Evolutionary conservation across 2,329 filamentous ascomycete genomes (phyloP), one percentile per base, ranked within the genome.

Genomic region (Aspergillus neotritici): DNA sequence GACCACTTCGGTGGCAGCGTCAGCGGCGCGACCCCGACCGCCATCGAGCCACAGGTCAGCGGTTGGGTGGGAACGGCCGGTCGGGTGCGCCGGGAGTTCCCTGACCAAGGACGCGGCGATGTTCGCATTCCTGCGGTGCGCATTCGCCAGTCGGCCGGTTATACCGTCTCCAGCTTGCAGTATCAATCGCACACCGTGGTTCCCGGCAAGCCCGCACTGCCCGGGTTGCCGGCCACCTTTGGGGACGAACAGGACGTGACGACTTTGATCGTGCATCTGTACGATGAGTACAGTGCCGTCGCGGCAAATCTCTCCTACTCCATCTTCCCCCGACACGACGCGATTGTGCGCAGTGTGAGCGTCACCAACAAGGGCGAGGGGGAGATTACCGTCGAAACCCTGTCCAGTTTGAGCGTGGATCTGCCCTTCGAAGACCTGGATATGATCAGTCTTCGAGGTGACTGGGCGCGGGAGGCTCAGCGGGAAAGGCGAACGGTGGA

Each of bases 91-190:
- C 74, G 81, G 21, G 81, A 84, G 55, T 83, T 82, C 41, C 81
- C 81, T 2, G 80, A 84, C 46, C 65, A 80, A 4, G 80, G 81
- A 1, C 73, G 80, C 6, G 80, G 80, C 12, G 81, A 84, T 54
- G 80, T 82, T 50, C 73, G 82, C 3, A 64, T 75, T 3, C 81
- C 81, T 0, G 80, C 81, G 0, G 70, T 84, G 10, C 74, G 77
- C 31, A 79, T 84, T 51, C 70, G 71, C 41, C 79, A 84, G 52
- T 65, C 74, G 2, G 71, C 71, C 12, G 80, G 80, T 25, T 72
- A 78, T 46, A 81, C 78, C 0, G 72, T 84, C 11, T 77, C 74
- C 5, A 73, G 76, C 6, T 74, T 84, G 44, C 67, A 68, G 31
- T 84, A 83, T 53, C 67, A 74, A 43, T 80, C 77, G 0, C 73